A percentile compares a stretch with the other conserved stretches of the same genome.
Conservation (phyloP, 2,329 filamentous ascomycete genomes). For the Remersonia thermophila region DNA sequence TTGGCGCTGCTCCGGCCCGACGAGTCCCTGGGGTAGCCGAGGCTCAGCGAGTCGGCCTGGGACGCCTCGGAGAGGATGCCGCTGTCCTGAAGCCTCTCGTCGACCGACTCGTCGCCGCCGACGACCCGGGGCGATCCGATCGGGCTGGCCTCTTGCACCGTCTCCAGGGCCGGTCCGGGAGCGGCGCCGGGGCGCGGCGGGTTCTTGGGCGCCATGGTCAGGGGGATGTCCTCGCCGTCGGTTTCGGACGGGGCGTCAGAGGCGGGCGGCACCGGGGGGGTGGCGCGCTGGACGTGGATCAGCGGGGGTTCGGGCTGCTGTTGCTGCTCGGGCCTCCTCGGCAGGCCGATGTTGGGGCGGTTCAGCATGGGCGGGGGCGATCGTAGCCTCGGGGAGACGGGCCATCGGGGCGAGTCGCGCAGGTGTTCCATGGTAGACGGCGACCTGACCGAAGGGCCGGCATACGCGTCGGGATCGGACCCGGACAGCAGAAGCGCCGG, state of each 20-base stretch:
- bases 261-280: constrained; percentile 29
- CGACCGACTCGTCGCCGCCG: constrained; percentile 34
- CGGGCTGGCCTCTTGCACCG: constrained; percentile 80
- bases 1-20: constrained; percentile 39
- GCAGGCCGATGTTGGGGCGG: constrained; percentile 32
- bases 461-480: constrained; percentile 49
- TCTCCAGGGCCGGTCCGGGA: constrained; percentile 59
- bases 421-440: constrained; percentile 33
- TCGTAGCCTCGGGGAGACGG: constrained; percentile 62
- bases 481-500: constrained; percentile 50
- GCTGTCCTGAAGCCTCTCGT: constrained; percentile 42
- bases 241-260: constrained; percentile 32
- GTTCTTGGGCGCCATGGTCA: constrained; percentile 44
- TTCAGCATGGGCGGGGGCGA: constrained; percentile 56
- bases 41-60: constrained; percentile 29
- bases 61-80: constrained; percentile 28
- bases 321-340: constrained; percentile 33
- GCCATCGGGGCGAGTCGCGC: constrained; percentile 56
- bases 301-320: constrained; percentile 29
- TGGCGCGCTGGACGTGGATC: constrained; percentile 41
- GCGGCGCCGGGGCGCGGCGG: constrained; percentile 48
- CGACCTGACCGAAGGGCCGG: constrained; percentile 53
- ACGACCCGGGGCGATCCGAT: constrained; percentile 51
- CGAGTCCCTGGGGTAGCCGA: constrained; percentile 28
- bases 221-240: constrained; percentile 39